Percentiles rank a stretch among this genome's conserved stretches.
These are phyloP conservation scores for Botrytis elliptica DNA, from an alignment of 2,329 filamentous ascomycete species.

Conservation along the genomic window DNA sequence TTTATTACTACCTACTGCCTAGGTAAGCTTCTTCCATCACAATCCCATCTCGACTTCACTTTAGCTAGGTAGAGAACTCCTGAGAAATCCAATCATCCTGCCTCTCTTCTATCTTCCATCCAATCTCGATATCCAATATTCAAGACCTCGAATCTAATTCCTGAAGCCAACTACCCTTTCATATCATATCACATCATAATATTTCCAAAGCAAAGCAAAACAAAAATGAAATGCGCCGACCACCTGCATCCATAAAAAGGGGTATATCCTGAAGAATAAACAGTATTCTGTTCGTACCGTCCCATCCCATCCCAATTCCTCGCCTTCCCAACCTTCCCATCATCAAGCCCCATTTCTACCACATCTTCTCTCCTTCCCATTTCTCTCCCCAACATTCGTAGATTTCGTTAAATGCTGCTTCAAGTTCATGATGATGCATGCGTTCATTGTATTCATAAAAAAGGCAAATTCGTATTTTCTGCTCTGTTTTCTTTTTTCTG, in stretches of 20 bases:
- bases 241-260: background rate
- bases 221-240: background rate
- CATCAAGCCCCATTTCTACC: background rate
- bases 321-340: background rate
- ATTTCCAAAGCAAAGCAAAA: background rate
- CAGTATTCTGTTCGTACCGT: background rate
- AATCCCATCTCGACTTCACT: background rate
- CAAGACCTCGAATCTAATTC: background rate
- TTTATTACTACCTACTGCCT: background rate
- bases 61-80: background rate
- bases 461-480: background rate
- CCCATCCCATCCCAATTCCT: background rate
- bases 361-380: background rate
- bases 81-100: background rate
- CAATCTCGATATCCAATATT: background rate
- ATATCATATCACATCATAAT: background rate
- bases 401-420: background rate
- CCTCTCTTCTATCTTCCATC: background rate
- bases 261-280: constrained; percentile 1
- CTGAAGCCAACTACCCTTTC: background rate
- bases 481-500: background rate
- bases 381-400: background rate
- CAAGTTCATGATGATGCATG: background rate
- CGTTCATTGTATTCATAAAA: background rate
- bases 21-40: background rate